Conservation (phyloP, 2,329 filamentous ascomycete species). For the Microdochium bolleyi region DNA sequence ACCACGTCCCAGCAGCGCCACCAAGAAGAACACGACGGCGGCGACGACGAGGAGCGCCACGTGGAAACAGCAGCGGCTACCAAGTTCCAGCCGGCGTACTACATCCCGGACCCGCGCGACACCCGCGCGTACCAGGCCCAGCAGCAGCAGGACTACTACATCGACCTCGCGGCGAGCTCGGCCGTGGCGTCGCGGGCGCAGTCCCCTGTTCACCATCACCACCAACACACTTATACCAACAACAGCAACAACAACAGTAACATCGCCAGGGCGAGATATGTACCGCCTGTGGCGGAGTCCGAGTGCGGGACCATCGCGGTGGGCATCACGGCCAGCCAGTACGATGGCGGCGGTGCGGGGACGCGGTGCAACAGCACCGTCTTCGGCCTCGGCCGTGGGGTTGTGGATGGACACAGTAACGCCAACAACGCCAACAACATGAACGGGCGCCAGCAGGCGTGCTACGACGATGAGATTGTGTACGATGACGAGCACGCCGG, state of each 20-base stretch:
- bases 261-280: background rate
- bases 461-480: background rate
- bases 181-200: background rate
- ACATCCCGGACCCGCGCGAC: background rate
- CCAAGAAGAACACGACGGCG: background rate
- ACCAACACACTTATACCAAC: background rate
- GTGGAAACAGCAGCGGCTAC: background rate
- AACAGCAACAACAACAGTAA: background rate
- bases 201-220: background rate
- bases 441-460: too few species aligned
- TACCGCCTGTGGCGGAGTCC: background rate
- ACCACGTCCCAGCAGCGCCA: background rate
- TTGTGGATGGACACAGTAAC: background rate
- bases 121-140: background rate
- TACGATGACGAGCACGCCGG: background rate
- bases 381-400: background rate
- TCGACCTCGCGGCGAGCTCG: background rate
- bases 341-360: background rate
- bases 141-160: background rate
- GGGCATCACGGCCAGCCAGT: background rate
- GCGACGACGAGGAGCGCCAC: too few species aligned
- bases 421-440: background rate
- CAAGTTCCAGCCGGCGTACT: background rate
- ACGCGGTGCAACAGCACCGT: background rate
- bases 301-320: background rate